Evolutionary conservation across 257 asterid genomes (phyloP).

Genomic region (Primulina tabacum): DNA sequence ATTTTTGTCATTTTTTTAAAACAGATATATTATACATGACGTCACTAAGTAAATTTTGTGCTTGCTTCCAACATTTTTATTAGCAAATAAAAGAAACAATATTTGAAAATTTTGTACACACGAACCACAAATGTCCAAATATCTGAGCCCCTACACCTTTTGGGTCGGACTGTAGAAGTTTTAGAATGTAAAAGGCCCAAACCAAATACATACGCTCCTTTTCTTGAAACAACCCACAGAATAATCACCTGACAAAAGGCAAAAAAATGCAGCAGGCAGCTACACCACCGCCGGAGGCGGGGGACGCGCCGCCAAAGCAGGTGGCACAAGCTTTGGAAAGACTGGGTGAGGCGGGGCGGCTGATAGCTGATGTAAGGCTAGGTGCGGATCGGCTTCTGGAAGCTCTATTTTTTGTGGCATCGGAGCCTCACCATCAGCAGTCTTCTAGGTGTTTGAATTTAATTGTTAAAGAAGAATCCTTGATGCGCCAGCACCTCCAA

Average conservation of each 20-base stretch:
- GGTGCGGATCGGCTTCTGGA: constrained; percentile 92
- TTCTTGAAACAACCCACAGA: not conserved
- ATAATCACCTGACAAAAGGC: not conserved
- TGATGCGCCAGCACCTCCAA: constrained; percentile 74
- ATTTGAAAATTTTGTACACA: too few species aligned
- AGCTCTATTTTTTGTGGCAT: constrained; percentile 61
- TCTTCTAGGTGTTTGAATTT: constrained; percentile 63
- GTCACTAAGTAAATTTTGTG: too few species aligned
- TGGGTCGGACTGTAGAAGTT: not conserved
- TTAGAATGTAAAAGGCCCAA: not conserved
- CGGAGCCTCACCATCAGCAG: constrained; percentile 60
- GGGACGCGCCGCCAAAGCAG: constrained; percentile 95
- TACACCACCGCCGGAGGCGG: constrained; percentile 32
- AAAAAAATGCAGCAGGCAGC: constrained; percentile 51
- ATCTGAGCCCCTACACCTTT: not conserved
- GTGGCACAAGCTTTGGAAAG: constrained; percentile 95
- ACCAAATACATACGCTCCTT: not conserved
- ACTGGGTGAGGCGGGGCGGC: constrained; percentile 80
- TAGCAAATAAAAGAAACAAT: too few species aligned
- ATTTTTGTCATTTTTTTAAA: too few species aligned
- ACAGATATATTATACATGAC: too few species aligned
- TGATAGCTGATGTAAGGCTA: constrained; percentile 83
- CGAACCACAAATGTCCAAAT: too few species aligned
- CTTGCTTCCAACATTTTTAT: too few species aligned
- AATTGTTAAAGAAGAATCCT: constrained; percentile 61